Evolutionary conservation across 495 filamentous ascomycete species (phyloP).

Genomic region (Hypoxylon lenormandii): DNA sequence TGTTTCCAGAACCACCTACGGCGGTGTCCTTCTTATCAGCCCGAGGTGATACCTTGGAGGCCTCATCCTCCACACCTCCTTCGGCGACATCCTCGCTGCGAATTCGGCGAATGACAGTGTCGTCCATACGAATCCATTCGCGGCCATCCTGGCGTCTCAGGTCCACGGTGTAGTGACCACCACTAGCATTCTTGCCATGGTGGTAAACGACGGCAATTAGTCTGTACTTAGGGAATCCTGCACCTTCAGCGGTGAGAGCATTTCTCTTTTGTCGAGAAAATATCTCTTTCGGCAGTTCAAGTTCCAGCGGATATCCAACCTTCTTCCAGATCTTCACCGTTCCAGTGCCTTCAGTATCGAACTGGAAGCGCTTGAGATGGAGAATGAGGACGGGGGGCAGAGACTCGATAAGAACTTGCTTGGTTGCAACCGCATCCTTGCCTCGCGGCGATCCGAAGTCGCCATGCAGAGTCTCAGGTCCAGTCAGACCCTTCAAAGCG

Average conservation of each 20-base stretch:
- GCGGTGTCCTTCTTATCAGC: constrained; percentile 57
- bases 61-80: constrained; percentile 80
- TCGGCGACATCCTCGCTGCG: constrained; percentile 91
- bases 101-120: constrained; percentile 88
- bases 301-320: constrained; percentile 90
- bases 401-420: constrained; percentile 94
- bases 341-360: constrained; percentile 82
- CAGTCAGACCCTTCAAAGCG: constrained; percentile 85
- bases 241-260: constrained; percentile 68
- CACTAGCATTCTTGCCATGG: constrained; percentile 93
- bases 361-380: constrained; percentile 97
- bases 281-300: constrained; percentile 94
- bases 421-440: constrained; percentile 79
- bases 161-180: constrained; percentile 97
- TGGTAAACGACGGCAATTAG: constrained; percentile 96
- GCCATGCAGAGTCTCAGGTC: constrained; percentile 83
- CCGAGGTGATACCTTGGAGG: constrained; percentile 70
- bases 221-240: constrained; percentile 78
- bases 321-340: constrained; percentile 99
- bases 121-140: constrained; percentile 96
- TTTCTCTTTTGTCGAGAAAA: constrained; percentile 80
- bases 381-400: constrained; percentile 92
- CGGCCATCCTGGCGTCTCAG: constrained; percentile 90
- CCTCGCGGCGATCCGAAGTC: constrained; percentile 87
- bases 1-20: constrained; percentile 63